Conservation (phyloP, 768 basidiomycete genomes). For the Leccinum barrowsii region DNA sequence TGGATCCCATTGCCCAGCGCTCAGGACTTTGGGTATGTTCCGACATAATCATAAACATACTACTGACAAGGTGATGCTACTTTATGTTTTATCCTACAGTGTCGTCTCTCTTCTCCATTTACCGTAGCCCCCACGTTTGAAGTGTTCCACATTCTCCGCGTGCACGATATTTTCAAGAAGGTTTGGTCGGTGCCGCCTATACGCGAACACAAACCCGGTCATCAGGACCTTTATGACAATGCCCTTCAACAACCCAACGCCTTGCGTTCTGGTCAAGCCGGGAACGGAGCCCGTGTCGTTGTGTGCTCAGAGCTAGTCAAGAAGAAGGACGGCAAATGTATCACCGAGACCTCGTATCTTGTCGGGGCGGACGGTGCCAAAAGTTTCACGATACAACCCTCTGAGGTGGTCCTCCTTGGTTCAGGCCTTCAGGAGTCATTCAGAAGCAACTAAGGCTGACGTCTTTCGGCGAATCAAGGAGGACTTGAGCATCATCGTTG, state of each 20-base stretch:
- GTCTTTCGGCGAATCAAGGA: too few relatives aligned
- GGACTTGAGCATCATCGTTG: too few relatives aligned
- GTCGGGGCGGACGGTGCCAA: constrained; percentile 42
- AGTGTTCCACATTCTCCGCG: constrained; percentile 38
- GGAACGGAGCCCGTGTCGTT: constrained; percentile 45
- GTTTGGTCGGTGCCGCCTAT: constrained; percentile 27
- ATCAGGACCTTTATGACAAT: constrained; percentile 6
- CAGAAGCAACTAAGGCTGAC: constrained; percentile 12
- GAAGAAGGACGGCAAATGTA: constrained; percentile 19
- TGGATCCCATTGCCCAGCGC: constrained; percentile 38
- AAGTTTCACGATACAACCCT: constrained; percentile 2
- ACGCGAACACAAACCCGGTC: constrained; percentile 31
- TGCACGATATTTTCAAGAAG: constrained; percentile 34
- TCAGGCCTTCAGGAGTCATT: constrained; percentile 24
- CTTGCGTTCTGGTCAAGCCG: constrained; percentile 34
- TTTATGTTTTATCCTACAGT: too few relatives aligned
- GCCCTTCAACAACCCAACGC: constrained; percentile 16
- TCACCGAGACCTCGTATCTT: constrained; percentile 32
- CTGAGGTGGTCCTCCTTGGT: background rate
- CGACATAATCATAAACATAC: background rate
- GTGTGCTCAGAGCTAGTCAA: constrained; percentile 35
- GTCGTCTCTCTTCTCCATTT: too few relatives aligned
- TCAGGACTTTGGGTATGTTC: constrained; percentile 36
- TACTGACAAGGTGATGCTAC: too few relatives aligned
- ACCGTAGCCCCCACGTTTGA: constrained; percentile 36